Conservation (phyloP, 2,329 filamentous ascomycete species). For the Keithomyces neogunnii region DNA sequence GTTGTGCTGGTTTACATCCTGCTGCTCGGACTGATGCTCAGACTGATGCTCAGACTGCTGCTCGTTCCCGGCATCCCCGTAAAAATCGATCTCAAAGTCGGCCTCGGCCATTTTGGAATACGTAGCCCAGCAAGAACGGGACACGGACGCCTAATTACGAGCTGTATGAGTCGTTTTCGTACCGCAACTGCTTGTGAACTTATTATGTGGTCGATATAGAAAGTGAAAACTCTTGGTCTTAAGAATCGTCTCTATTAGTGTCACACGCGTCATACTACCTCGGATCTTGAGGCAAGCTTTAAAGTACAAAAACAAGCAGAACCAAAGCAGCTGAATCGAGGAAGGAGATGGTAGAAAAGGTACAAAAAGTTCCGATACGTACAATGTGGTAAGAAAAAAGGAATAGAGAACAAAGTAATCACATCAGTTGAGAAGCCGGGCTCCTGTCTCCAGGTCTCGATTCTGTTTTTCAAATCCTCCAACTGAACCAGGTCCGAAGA, state of each 20-base stretch:
- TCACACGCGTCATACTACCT: background rate
- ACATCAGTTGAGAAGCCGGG: slow-evolving; percentile 3
- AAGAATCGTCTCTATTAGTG: slow-evolving; percentile 2
- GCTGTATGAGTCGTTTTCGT: background rate
- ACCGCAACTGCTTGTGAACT: background rate
- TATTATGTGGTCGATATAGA: background rate
- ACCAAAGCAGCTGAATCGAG: slow-evolving; percentile 8
- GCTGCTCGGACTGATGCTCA: slow-evolving; percentile 13
- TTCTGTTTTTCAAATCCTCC: slow-evolving; percentile 2
- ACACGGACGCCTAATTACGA: background rate
- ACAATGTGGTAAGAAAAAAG: slow-evolving; percentile 25
- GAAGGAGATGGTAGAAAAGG: slow-evolving; percentile 21
- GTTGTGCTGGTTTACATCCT: slow-evolving; percentile 28
- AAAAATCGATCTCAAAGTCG: slow-evolving; percentile 66
- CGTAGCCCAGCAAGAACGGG: background rate
- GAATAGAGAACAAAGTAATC: slow-evolving; percentile 6
- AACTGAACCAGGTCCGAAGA: slow-evolving; percentile 5
- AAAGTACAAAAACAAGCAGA: slow-evolving; percentile 3
- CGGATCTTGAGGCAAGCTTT: background rate
- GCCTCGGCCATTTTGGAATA: slow-evolving; percentile 53
- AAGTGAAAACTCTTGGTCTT: background rate
- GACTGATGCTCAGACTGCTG: slow-evolving; percentile 33
- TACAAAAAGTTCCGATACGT: slow-evolving; percentile 43
- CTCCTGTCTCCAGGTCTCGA: slow-evolving; percentile 5
- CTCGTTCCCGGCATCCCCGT: slow-evolving; percentile 49